These are phyloP conservation scores for Arthrobotrys entomopaga DNA, from an alignment of 2,329 filamentous ascomycete genomes.

Conservation along the genomic window DNA sequence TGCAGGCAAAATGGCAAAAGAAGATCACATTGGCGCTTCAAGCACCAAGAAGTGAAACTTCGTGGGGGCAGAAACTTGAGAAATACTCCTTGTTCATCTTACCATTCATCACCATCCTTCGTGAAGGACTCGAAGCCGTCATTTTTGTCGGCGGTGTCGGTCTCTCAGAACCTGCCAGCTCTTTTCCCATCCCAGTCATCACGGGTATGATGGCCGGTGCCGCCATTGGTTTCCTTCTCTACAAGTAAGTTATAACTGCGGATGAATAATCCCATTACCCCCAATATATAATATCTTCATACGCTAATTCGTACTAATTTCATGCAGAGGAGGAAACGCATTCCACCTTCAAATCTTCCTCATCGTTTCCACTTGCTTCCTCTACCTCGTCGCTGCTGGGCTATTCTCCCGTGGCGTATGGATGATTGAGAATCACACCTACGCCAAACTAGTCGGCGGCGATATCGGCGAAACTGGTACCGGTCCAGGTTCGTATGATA, in stretches of 20 bases:
- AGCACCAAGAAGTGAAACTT: constrained; percentile 60
- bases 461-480: constrained; percentile 70
- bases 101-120: constrained; percentile 86
- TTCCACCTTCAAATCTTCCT: constrained; percentile 78
- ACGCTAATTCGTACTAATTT: constrained; percentile 4
- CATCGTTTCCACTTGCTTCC: constrained; percentile 81
- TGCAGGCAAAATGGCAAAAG: constrained; percentile 86
- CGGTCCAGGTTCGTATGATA: constrained; percentile 82
- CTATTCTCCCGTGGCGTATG: constrained; percentile 82
- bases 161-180: constrained; percentile 76
- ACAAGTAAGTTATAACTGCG: constrained; percentile 70
- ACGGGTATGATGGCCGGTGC: constrained; percentile 75
- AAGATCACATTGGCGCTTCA: constrained; percentile 80
- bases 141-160: constrained; percentile 87
- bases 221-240: constrained; percentile 77
- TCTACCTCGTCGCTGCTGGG: constrained; percentile 85
- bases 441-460: constrained; percentile 73
- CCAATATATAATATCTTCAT: too few species aligned
- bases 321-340: constrained; percentile 68
- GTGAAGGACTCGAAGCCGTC: constrained; percentile 86
- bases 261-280: not conserved
- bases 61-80: constrained; percentile 72
- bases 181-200: constrained; percentile 81
- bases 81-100: constrained; percentile 88
- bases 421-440: constrained; percentile 76